Evolutionary conservation across 1,284 basidiomycete genomes (phyloP), one percentile per base, ranked within the genome.

Genomic region (Microbotryomycetes sp.): DNA sequence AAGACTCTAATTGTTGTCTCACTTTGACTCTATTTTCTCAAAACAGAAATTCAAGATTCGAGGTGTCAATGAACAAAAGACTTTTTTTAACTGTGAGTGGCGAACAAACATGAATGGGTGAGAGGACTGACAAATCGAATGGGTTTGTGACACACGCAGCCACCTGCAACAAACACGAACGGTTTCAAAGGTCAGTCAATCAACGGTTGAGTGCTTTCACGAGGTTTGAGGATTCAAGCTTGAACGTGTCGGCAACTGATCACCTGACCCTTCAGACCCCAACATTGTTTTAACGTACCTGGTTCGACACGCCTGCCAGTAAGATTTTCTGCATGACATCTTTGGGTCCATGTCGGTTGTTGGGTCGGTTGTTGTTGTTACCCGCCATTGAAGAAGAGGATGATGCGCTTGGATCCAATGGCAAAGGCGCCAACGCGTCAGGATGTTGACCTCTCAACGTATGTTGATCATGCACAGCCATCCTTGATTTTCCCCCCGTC

Each of bases 11-110:
- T 30, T 72, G 71, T 32, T 72, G 71, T 2, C 71, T 65, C n/a
- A 72, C 71, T 53, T 72, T 69, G 56, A 65, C 32, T 19, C 64
- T 65, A 48, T n/a, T n/a, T n/a, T n/a, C n/a, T n/a, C n/a, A n/a
- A n/a, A n/a, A n/a, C n/a, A n/a, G n/a, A n/a, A n/a, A n/a, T n/a
- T n/a, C n/a, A n/a, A n/a, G n/a, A n/a, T n/a, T n/a, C n/a, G n/a
- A n/a, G n/a, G n/a, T n/a, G n/a, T n/a, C n/a, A n/a, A n/a, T n/a
- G 12, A 26, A 23, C 5, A 5, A 4, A 6, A 31, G 19, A n/a
- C 0, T 22, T 49, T n/a, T 31, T 23, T 22, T 15, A n/a, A 6
- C 26, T 9, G n/a, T 16, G 15, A 19, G 23, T 2, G 16, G 19
- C 3, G 46, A 22, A 5, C 22, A 6, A 49, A 30, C 32, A 25